phyloP scores from a whole-genome alignment of 2,329 filamentous ascomycete genomes.

The Penicillium brevicompactum region DNA sequence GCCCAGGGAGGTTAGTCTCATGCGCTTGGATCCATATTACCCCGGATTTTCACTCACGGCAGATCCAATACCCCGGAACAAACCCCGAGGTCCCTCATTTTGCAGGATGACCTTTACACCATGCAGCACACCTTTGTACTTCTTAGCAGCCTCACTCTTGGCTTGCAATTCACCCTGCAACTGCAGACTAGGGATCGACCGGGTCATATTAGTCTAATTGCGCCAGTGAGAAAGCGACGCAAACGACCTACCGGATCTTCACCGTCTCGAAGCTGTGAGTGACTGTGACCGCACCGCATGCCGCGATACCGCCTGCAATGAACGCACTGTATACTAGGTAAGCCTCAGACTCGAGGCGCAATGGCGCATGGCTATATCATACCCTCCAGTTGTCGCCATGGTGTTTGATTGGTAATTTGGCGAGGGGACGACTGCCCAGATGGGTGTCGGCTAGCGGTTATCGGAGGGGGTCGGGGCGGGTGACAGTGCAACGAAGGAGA shows the following conservation, averaged over 20 bases:
- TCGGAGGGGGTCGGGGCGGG: conserved; percentile 21
- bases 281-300: conserved; percentile 94
- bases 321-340: conserved; percentile 66
- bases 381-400: conserved; percentile 61
- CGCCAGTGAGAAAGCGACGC: neutral
- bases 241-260: conserved; percentile 79
- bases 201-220: conserved; percentile 7
- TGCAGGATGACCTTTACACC: conserved; percentile 85
- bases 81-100: conserved; percentile 82
- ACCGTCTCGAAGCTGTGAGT: conserved; percentile 98
- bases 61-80: conserved; percentile 86
- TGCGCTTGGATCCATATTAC: neutral
- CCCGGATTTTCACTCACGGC: conserved; percentile 55
- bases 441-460: conserved; percentile 9
- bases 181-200: conserved; percentile 69
- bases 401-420: conserved; percentile 4
- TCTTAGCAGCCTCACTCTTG: conserved; percentile 79
- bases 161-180: conserved; percentile 91
- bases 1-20: conserved; percentile 1
- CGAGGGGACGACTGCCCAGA: neutral
- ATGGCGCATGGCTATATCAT: conserved; percentile 12
- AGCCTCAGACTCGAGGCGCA: conserved; percentile 8
- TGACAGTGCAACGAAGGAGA: neutral
- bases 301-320: conserved; percentile 92
- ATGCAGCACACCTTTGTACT: conserved; percentile 90